These are phyloP conservation scores for Oxytropis ochrocephala DNA, from an alignment of 306 rosid genomes.

Conservation along the genomic window DNA sequence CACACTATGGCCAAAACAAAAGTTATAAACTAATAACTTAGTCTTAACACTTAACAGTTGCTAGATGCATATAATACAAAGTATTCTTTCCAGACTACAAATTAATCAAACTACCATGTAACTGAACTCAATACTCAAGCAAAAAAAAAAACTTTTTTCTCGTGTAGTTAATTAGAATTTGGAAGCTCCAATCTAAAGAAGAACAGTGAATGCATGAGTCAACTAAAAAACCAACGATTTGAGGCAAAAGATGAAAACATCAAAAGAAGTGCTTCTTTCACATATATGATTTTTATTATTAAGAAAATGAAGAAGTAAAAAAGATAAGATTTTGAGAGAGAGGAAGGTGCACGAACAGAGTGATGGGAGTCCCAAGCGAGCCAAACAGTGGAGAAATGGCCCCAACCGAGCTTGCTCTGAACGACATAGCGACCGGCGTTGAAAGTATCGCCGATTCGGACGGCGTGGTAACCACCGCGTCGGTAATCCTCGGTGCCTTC, in stretches of 20 bases:
- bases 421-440: slow-evolving; percentile 66
- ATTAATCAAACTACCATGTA: neutral
- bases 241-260: neutral
- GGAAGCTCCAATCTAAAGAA: neutral
- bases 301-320: neutral
- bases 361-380: slow-evolving; percentile 82
- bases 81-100: neutral
- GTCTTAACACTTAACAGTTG: neutral
- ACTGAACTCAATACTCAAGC: neutral
- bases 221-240: neutral
- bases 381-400: slow-evolving; percentile 98
- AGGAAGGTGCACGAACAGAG: slow-evolving; percentile 35
- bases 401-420: slow-evolving; percentile 97
- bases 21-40: neutral
- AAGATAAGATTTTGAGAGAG: slow-evolving; percentile 6
- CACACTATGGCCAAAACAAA: neutral
- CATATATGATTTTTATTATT: too few species aligned
- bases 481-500: slow-evolving; percentile 97
- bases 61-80: neutral
- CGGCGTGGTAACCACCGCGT: slow-evolving; percentile 95
- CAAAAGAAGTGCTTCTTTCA: neutral
- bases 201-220: neutral
- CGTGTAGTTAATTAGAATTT: neutral
- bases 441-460: slow-evolving; percentile 76
- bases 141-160: neutral